Base-by-base conservation (phyloP, 805 yeast species). In the Candida corydali region DNA sequence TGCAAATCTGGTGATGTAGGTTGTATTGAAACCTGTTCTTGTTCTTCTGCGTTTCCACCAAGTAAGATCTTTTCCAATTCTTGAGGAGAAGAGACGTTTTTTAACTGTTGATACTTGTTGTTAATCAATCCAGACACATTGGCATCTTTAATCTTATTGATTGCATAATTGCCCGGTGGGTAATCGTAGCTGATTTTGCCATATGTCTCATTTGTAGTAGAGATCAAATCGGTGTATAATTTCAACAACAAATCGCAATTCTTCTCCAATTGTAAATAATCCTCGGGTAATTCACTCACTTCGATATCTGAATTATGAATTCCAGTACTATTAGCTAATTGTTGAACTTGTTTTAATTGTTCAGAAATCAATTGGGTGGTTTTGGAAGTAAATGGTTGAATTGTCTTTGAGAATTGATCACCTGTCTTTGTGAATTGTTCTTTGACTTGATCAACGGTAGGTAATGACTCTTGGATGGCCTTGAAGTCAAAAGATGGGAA, bases 141-240 rank as follows among this genome's bases (percentile, higher is more conserved):
- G 30, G 84, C 76, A 47, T 85, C 91, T 43, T 73, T 72, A 44
- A 84, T 59, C 55, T 82, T 82, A 49, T 48, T 49, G 34, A 67
- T 43, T 3, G 72, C 63, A 17, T 61, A 55, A 57, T 63, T 66
- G 5, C 69, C 72, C 37, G 93, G 91, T 17, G 95, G 95, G 50
- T 82, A 84, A 55, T 85, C 95, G 55, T 85, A 85, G 33, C 84
- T 75, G 47, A 82, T 83, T 43, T 82, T 76, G 50, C 75, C 86
- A 52, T 77, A 85, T 28, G 88, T 85, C 34, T 65, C 69, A 42
- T 57, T 54, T 44, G 65, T 61, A 50, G 56, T 58, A 17, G 57
- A 66, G 41, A 67, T 63, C 47, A 67, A 60, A 44, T 67, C 73
- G 33, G 70, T 77, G 61, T 81, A 80, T 41, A 79, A 73, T 34